Conservation (phyloP, 2,329 filamentous ascomycete species). For the Hypoxylon sp. region DNA sequence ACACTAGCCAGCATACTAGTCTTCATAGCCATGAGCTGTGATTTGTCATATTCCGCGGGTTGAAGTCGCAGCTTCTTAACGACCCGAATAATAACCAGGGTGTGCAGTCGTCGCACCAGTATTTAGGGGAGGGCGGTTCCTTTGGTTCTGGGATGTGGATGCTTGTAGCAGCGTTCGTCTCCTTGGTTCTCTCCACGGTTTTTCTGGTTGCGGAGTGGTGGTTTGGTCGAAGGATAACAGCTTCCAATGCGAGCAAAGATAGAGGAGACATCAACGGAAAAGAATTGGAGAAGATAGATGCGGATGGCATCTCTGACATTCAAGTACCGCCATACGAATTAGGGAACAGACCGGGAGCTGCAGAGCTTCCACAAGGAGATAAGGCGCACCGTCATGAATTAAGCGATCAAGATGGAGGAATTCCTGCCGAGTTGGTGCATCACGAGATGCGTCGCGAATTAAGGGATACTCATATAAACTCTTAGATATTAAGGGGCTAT, state of each 20-base stretch:
- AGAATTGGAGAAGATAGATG: slow-evolving; percentile 1
- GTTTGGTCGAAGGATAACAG: background rate
- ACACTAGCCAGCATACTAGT: background rate
- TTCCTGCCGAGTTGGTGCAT: slow-evolving; percentile 4
- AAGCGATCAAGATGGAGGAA: background rate
- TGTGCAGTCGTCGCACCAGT: background rate
- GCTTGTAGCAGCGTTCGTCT: background rate
- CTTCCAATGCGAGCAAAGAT: background rate
- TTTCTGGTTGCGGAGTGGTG: background rate
- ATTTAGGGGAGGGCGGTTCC: no score
- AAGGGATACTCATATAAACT: no score
- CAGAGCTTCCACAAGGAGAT: slow-evolving; percentile 1
- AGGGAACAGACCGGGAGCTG: background rate
- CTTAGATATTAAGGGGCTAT: no score
- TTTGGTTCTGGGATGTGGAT: slow-evolving; percentile 3
- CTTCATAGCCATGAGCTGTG: background rate
- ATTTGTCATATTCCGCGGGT: background rate
- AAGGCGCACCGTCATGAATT: slow-evolving; percentile 6
- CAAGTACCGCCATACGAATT: slow-evolving; percentile 1
- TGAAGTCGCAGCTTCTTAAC: background rate
- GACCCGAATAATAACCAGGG: no score
- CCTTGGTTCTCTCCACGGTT: background rate
- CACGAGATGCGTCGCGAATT: background rate
- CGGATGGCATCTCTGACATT: background rate
- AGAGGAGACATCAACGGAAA: no score